phyloP scores from a whole-genome alignment of 2,329 filamentous ascomycete genomes.

The Fusarium heterosporum region DNA sequence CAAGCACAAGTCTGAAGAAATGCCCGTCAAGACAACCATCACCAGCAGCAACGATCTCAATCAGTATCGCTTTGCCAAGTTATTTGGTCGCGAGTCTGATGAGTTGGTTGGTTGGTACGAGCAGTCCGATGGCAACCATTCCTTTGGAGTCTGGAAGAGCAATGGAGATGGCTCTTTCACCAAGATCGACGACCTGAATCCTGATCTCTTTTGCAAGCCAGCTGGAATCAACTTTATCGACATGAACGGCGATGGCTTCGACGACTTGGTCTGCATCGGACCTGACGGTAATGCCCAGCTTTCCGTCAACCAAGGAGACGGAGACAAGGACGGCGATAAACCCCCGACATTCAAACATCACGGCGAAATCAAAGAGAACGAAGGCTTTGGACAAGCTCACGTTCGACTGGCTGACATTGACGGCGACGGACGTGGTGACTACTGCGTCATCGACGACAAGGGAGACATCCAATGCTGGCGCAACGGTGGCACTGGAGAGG shows the following conservation, averaged over 20 bases:
- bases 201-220: neutral
- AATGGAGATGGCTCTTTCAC: constrained; percentile 6
- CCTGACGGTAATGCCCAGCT: neutral
- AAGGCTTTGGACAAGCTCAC: constrained; percentile 7
- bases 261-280: neutral
- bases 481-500: constrained; percentile 48
- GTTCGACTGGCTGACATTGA: constrained; percentile 48
- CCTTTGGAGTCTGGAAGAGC: constrained; percentile 13
- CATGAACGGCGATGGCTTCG: constrained; percentile 32
- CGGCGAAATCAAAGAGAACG: constrained; percentile 2
- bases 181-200: constrained; percentile 31
- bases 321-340: neutral
- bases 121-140: neutral
- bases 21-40: constrained; percentile 31
- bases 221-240: constrained; percentile 6
- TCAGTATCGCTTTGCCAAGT: constrained; percentile 42
- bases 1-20: constrained; percentile 35
- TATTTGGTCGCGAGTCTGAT: constrained; percentile 32
- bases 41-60: constrained; percentile 39
- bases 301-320: constrained; percentile 4
- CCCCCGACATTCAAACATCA: constrained; percentile 8
- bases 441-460: constrained; percentile 43
- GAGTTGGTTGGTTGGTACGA: constrained; percentile 43
- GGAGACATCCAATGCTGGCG: constrained; percentile 50
- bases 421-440: constrained; percentile 51